Evolutionary conservation across 257 asterid genomes (phyloP), one percentile per base, ranked within the genome.

Genomic region (Haberlea rhodopensis): DNA sequence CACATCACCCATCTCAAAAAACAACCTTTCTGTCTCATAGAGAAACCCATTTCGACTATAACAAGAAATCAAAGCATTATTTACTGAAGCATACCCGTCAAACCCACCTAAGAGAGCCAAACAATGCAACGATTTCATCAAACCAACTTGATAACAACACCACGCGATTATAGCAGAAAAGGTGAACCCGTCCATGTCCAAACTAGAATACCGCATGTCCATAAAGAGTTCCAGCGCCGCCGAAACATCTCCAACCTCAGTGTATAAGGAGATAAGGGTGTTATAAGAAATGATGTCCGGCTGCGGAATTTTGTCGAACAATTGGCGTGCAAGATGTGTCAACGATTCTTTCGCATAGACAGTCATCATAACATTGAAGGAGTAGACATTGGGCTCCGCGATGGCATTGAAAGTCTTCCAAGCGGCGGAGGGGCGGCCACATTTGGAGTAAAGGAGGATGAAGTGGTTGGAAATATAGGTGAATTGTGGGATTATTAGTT

Each of bases 261-360:
- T 92, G 34, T 86, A 89, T 32, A 90, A 92, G n/a, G 90, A 77
- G 21, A 89, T 78, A 62, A 89, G 87, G 28, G 96, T 84, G 73
- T 89, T 89, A 60, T 86, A 84, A n/a, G 95, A 89, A 56, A 86
- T 75, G 65, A 86, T 66, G 69, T 89, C 96, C 52, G 89, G 89
- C 53, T 89, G 73, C 27, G 90, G 90, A 79, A 89, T 86, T 79
- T 69, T 57, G 43, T 89, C 90, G 58, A 86, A 89, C 90, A 86
- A 18, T 2, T 84, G 71, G 62, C 67, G 95, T 13, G 90, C 95
- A 9, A 78, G 15, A 5, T 68, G 65, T 11, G 87, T 79, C 73
- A 79, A 59, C 3, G 74, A 79, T 57, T 76, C 83, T 70, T 82
- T 82, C 0, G 88, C 85, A 21, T 84, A 86, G 6, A 92, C 96